These are phyloP conservation scores for Sporisorium iseilematis-ciliati DNA, from an alignment of 1,284 basidiomycete genomes.

Conservation along the genomic window DNA sequence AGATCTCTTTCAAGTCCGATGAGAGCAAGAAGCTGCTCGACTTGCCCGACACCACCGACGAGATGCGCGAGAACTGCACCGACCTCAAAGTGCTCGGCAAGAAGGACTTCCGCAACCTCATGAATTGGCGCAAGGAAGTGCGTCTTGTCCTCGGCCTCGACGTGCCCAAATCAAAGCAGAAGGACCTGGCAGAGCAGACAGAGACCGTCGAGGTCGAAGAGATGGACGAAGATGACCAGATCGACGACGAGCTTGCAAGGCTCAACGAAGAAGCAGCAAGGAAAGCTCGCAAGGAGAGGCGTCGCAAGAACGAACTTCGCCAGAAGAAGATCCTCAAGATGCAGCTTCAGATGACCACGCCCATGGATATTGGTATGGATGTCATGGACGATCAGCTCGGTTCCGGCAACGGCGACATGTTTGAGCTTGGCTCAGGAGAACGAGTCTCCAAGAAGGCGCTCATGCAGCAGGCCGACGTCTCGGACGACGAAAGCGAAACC, in stretches of 20 bases:
- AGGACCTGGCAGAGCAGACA: slow-evolving; percentile 48
- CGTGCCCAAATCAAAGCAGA: slow-evolving; percentile 38
- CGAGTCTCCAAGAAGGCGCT: slow-evolving; percentile 30
- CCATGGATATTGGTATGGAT: slow-evolving; percentile 93
- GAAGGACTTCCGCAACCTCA: slow-evolving; percentile 91
- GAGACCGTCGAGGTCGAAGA: slow-evolving; percentile 76
- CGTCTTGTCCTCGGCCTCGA: slow-evolving; percentile 77
- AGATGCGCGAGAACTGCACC: slow-evolving; percentile 84
- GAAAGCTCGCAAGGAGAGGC: slow-evolving; percentile 81
- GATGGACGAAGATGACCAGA: slow-evolving; percentile 73
- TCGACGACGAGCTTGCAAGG: slow-evolving; percentile 81
- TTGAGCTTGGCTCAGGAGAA: slow-evolving; percentile 58
- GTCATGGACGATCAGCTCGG: slow-evolving; percentile 62
- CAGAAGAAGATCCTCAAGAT: slow-evolving; percentile 89
- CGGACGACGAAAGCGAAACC: slow-evolving; percentile 71
- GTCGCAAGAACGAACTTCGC: slow-evolving; percentile 89
- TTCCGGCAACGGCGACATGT: slow-evolving; percentile 59
- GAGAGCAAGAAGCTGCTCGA: slow-evolving; percentile 82
- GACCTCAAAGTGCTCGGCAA: slow-evolving; percentile 98
- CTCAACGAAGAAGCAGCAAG: slow-evolving; percentile 84
- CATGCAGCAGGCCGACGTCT: slow-evolving; percentile 72
- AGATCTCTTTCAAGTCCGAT: slow-evolving; percentile 79
- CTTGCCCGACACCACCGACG: slow-evolving; percentile 73
- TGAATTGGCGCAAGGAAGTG: slow-evolving; percentile 83
- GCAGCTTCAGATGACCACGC: slow-evolving; percentile 97